phyloP scores from a whole-genome alignment of 192 early-diverging fungal species.

The Spizellomyces sp. region DNA sequence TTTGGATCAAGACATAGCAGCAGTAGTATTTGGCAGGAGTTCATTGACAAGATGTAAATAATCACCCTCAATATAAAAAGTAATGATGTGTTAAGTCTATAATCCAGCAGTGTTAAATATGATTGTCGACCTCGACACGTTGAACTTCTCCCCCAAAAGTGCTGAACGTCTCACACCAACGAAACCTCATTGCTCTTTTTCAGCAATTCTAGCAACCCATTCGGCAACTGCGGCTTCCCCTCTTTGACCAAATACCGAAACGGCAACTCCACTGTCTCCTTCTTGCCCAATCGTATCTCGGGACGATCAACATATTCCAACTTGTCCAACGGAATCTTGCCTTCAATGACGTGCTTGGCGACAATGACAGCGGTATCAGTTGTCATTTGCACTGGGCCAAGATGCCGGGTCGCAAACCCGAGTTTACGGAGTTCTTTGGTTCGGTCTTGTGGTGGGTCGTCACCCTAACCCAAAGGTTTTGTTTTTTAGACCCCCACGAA shows the following conservation, averaged over 20 bases:
- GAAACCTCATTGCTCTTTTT: conserved; percentile 68
- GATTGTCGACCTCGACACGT: no score
- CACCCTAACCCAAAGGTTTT: conserved; percentile 39
- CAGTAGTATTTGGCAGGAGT: no score
- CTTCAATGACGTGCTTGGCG: conserved; percentile 66
- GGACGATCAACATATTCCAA: conserved; percentile 75
- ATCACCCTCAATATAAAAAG: no score
- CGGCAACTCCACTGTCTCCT: conserved; percentile 77
- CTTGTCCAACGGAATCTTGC: conserved; percentile 61
- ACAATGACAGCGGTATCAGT: conserved; percentile 83
- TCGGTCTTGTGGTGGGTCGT: conserved; percentile 53
- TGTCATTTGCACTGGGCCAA: conserved; percentile 82
- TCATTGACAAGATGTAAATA: no score
- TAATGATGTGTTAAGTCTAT: no score
- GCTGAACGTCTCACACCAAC: conserved; percentile 22
- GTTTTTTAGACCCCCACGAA: no score
- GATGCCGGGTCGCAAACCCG: conserved; percentile 70
- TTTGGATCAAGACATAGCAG: no score
- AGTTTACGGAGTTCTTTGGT: conserved; percentile 63
- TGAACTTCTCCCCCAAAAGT: not conserved
- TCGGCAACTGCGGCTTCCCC: conserved; percentile 62
- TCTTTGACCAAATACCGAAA: conserved; percentile 71
- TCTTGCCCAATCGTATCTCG: conserved; percentile 66
- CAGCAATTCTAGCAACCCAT: conserved; percentile 73
- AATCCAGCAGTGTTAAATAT: no score